phyloP scores from a whole-genome alignment of 768 basidiomycete species.

The Auricularia sp. region DNA sequence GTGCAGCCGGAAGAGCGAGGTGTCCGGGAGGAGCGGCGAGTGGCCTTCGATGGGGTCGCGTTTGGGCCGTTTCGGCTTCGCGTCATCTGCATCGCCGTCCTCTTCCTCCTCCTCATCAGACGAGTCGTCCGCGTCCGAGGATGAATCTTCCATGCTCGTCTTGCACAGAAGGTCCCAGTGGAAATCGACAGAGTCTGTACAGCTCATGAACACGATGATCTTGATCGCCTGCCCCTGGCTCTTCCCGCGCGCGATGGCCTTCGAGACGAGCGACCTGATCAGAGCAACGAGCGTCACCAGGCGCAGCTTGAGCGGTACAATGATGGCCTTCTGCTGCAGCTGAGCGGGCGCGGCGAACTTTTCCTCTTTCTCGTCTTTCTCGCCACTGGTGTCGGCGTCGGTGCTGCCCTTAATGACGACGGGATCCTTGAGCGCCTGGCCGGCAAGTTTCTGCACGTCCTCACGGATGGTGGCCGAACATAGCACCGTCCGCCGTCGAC shows the following conservation, averaged over 20 bases:
- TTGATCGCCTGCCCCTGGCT: constrained; percentile 40
- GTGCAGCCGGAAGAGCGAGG: constrained; percentile 80
- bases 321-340: constrained; percentile 79
- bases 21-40: constrained; percentile 71
- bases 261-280: constrained; percentile 66
- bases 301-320: constrained; percentile 89
- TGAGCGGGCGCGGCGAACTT: constrained; percentile 93
- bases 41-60: constrained; percentile 40
- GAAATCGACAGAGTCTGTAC: constrained; percentile 96
- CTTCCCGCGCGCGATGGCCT: constrained; percentile 29
- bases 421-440: constrained; percentile 66
- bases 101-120: constrained; percentile 17
- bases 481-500: constrained; percentile 71
- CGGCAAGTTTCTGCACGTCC: constrained; percentile 89
- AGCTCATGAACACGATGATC: constrained; percentile 92
- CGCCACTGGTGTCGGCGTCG: constrained; percentile 9
- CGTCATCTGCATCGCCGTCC: constrained; percentile 12
- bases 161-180: constrained; percentile 81
- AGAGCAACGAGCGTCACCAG: constrained; percentile 83
- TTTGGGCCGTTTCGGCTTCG: constrained; percentile 15
- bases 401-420: constrained; percentile 73
- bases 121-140: constrained; percentile 15
- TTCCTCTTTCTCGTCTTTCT: constrained; percentile 19
- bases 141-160: constrained; percentile 47
- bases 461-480: constrained; percentile 96